Percentiles rank a stretch among this genome's conserved stretches.
phyloP scores from a whole-genome alignment of 169 alveolate genomes.

The Eimeria necatrix region DNA sequence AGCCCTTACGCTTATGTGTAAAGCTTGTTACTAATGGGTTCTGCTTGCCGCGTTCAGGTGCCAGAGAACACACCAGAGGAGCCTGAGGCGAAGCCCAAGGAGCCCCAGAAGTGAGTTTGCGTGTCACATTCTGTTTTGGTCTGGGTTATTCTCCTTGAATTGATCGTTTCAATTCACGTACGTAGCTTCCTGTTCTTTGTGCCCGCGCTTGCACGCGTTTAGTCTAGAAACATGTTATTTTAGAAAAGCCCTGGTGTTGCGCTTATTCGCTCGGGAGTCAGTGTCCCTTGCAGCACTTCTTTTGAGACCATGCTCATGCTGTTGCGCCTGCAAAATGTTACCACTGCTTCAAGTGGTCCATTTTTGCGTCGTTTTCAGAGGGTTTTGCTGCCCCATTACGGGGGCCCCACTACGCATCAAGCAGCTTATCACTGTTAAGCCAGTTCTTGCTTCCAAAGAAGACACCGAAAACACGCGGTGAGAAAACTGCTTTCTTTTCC shows the following conservation, averaged over 20 bases:
- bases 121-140: no score
- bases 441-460: slow-evolving; percentile 82
- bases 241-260: no score
- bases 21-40: not conserved
- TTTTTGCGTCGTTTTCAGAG: slow-evolving; percentile 17
- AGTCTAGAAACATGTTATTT: no score
- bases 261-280: no score
- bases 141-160: no score
- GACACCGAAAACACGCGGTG: slow-evolving; percentile 75
- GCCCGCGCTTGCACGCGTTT: no score
- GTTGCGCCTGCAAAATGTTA: not conserved
- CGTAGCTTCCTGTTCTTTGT: not conserved
- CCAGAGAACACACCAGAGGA: slow-evolving; percentile 71
- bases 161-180: no score
- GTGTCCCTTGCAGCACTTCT: no score
- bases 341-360: not conserved
- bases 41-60: slow-evolving; percentile 43
- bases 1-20: not conserved
- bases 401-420: slow-evolving; percentile 87
- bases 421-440: slow-evolving; percentile 88
- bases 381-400: slow-evolving; percentile 89
- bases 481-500: not conserved
- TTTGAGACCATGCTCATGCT: not conserved
- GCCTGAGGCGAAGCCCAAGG: slow-evolving; percentile 50
- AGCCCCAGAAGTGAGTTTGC: slow-evolving; percentile 46